These are phyloP conservation scores for Fusarium heterosporum DNA, from an alignment of 2,329 filamentous ascomycete species.

Conservation along the genomic window DNA sequence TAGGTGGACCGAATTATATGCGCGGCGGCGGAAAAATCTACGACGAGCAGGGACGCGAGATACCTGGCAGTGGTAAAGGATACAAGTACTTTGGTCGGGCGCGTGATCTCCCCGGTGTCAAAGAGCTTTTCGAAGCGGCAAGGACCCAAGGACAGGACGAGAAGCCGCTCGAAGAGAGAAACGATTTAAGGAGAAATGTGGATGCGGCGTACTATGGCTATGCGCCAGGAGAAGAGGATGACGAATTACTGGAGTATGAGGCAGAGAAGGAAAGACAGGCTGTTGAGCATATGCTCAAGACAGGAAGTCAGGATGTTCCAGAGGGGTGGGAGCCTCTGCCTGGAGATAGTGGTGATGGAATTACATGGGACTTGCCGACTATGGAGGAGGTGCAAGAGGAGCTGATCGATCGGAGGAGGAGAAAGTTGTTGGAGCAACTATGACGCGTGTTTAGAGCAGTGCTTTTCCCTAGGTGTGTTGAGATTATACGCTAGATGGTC, in stretches of 20 bases:
- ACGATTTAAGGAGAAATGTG: constrained; percentile 79
- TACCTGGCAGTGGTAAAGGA: constrained; percentile 82
- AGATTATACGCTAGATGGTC: background rate
- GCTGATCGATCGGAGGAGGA: constrained; percentile 84
- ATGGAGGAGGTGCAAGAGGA: constrained; percentile 95
- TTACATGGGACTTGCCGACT: constrained; percentile 84
- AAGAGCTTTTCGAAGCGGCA: constrained; percentile 92
- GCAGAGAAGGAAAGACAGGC: constrained; percentile 85
- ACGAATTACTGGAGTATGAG: constrained; percentile 83
- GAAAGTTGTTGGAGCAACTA: constrained; percentile 86
- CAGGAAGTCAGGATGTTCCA: constrained; percentile 67
- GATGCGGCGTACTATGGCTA: constrained; percentile 98
- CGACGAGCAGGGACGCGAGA: constrained; percentile 78
- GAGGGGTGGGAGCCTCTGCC: constrained; percentile 87
- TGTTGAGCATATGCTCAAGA: constrained; percentile 72
- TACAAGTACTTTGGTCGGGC: constrained; percentile 96
- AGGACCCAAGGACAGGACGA: constrained; percentile 65
- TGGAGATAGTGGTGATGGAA: constrained; percentile 86
- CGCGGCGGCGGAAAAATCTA: constrained; percentile 76
- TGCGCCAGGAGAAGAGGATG: constrained; percentile 91
- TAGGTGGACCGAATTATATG: constrained; percentile 99
- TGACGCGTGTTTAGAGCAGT: constrained; percentile 39
- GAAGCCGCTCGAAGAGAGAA: constrained; percentile 74
- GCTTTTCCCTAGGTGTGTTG: background rate
- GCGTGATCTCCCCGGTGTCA: constrained; percentile 90